Evolutionary conservation across 2,329 filamentous ascomycete genomes (phyloP), one percentile per base, ranked within the genome.

Genomic region (Fusarium pseudograminearum): DNA sequence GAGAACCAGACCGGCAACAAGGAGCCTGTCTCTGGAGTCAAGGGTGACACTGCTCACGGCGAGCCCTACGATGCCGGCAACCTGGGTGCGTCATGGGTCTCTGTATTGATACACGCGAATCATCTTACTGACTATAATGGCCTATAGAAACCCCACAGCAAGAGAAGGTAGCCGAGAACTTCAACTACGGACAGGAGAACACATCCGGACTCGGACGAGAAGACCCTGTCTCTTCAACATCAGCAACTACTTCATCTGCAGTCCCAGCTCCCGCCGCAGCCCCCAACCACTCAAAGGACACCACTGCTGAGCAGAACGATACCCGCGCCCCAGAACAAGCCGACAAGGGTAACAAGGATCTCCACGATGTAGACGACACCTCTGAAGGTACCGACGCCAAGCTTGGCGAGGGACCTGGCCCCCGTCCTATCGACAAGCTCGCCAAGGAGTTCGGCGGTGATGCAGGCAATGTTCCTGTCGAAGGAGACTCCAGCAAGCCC

Each of bases 31-130:
- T 91, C 91, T 22, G 93, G 93, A 24, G 82, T 88, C 53, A 82
- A 85, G 60, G 93, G 93, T 40, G 82, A 90, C 76, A 91, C 91
- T 7, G 85, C 85, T 26, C 84, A 84, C 44, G 88, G 87, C 15
- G 90, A 95, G 77, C 93, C 93, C 0, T 97, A 90, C 73, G 93
- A 96, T 76, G 88, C 89, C 61, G 93, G 93, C 50, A 96, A 96
- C 78, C 80, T 87, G n/a, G 85, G 88, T 82, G 86, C 42, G 76
- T 55, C 12, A 15, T 51, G 36, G 20, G 36, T 31, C 24, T 31
- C 18, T 46, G 26, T 16, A 31, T 46, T 33, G 26, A 24, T 8
- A 36, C 8, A 34, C 16, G 24, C 22, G 47, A 26, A 16, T n/a
- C n/a, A 24, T 20, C 15, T 38, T 28, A 40, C 33, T 51, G 47